phyloP scores from a whole-genome alignment of 2,329 filamentous ascomycete genomes.

The Trichocomaceae sp. region DNA sequence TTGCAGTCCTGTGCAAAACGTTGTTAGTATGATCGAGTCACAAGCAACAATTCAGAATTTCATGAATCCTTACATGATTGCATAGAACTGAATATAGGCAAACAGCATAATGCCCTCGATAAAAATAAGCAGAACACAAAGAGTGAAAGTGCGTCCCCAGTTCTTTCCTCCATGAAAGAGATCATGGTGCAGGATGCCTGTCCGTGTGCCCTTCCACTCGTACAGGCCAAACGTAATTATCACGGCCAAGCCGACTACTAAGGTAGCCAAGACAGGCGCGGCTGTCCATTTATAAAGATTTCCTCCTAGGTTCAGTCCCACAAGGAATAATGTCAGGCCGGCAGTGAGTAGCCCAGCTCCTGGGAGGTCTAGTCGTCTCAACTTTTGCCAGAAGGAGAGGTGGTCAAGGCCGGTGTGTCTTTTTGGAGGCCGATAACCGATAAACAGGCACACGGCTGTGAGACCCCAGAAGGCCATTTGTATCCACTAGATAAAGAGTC shows the following conservation, averaged over 20 bases:
- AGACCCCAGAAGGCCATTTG: slow-evolving; percentile 5
- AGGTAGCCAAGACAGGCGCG: not conserved
- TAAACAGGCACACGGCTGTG: not conserved
- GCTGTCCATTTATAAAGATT: not conserved
- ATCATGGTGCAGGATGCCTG: not conserved
- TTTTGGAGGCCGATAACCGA: slow-evolving; percentile 4
- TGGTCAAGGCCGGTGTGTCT: slow-evolving; percentile 1
- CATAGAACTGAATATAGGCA: not conserved
- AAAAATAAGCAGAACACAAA: slow-evolving; percentile 1
- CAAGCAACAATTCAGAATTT: not conserved
- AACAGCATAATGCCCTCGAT: slow-evolving; percentile 4
- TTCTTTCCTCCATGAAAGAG: not conserved
- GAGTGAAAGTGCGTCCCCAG: not conserved
- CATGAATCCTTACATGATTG: not conserved
- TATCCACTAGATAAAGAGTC: not conserved
- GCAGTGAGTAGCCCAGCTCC: not conserved
- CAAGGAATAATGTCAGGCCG: not conserved
- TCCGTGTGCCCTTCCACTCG: slow-evolving; percentile 4
- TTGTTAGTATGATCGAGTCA: not conserved
- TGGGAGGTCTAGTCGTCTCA: not conserved
- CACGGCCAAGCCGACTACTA: not conserved
- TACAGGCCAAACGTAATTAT: not conserved
- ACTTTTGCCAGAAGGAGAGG: slow-evolving; percentile 2
- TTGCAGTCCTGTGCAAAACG: not conserved
- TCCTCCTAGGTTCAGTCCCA: not conserved